Percentiles rank a stretch among this genome's conserved stretches.
Evolutionary conservation across 768 basidiomycete genomes (phyloP).

Genomic region (Leccinum rimulosum): DNA sequence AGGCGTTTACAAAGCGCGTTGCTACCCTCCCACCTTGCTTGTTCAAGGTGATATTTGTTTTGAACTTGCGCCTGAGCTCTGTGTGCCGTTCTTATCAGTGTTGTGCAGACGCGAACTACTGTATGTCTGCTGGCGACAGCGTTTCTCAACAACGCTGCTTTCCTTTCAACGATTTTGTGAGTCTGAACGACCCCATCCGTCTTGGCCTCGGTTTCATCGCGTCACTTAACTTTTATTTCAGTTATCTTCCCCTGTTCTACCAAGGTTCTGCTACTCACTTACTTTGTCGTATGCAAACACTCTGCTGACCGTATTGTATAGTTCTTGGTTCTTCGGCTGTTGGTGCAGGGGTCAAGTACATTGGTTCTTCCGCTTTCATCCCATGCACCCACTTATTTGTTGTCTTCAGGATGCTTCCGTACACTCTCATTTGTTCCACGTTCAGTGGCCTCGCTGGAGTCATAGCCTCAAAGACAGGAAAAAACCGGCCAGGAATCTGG

Average conservation of each 20-base stretch:
- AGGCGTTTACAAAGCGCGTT: slow-evolving; percentile 56
- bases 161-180: slow-evolving; percentile 43
- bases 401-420: slow-evolving; percentile 62
- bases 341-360: slow-evolving; percentile 60
- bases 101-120: slow-evolving; percentile 64
- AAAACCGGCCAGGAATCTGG: slow-evolving; percentile 67
- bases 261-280: slow-evolving; percentile 36
- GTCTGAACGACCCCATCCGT: background rate
- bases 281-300: background rate
- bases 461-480: slow-evolving; percentile 52
- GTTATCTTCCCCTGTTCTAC: slow-evolving; percentile 73
- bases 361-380: slow-evolving; percentile 36
- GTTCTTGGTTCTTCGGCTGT: slow-evolving; percentile 75
- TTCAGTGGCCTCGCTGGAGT: slow-evolving; percentile 57
- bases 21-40: slow-evolving; percentile 74
- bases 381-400: background rate
- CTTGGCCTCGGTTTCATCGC: too few relatives aligned
- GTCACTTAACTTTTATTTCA: slow-evolving; percentile 1
- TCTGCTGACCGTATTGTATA: background rate
- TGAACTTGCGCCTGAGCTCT: background rate
- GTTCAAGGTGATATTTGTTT: slow-evolving; percentile 49
- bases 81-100: background rate
- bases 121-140: slow-evolving; percentile 52
- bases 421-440: slow-evolving; percentile 54
- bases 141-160: slow-evolving; percentile 62